Conservation (phyloP, 148 eudicot genomes). For the Bassia scoparia region DNA sequence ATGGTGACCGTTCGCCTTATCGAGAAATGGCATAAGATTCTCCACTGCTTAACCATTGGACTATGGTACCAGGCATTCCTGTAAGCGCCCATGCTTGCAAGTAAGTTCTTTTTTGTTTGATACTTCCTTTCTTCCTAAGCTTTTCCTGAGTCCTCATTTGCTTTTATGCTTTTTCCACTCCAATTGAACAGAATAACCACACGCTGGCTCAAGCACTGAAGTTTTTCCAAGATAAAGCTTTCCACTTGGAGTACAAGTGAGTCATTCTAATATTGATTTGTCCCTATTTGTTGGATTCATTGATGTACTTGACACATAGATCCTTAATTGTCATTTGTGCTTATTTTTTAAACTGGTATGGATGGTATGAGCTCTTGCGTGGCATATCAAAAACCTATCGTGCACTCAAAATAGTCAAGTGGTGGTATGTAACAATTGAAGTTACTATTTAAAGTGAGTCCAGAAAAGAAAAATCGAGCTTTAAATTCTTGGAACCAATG, state of each 20-base stretch:
- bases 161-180: constrained; percentile 12
- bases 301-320: no score
- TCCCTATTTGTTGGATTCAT: no score
- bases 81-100: constrained; percentile 99
- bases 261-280: constrained; percentile 20
- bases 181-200: constrained; percentile 60
- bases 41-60: constrained; percentile 57
- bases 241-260: constrained; percentile 93
- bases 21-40: constrained; percentile 72
- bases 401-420: no score
- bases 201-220: constrained; percentile 78
- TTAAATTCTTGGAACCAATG: no score
- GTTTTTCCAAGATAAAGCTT: constrained; percentile 65
- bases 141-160: neutral
- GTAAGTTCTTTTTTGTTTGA: constrained; percentile 38
- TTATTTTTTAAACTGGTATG: no score
- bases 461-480: no score
- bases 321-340: no score
- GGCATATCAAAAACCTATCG: no score
- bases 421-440: no score
- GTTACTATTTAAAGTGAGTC: no score
- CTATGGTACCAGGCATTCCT: constrained; percentile 92
- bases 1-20: constrained; percentile 83
- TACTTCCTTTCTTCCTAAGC: neutral
- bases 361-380: no score